Conservation (phyloP, 2,329 filamentous ascomycete genomes). For the Tolypocladium tundrense region DNA sequence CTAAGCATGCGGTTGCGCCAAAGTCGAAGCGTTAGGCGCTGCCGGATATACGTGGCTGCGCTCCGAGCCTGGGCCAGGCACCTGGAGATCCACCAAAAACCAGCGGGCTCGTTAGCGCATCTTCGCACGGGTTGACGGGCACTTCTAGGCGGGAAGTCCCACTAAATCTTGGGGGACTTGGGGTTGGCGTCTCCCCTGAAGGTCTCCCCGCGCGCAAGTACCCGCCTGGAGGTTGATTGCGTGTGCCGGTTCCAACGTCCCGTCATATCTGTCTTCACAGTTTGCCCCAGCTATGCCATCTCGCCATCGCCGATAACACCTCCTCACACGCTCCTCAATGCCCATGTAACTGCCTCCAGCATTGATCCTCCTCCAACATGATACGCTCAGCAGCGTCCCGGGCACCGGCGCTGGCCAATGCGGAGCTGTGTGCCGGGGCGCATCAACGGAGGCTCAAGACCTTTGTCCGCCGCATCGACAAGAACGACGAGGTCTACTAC, state of each 20-base stretch:
- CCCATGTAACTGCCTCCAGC: neutral
- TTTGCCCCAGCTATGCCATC: neutral
- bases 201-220: neutral
- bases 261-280: neutral
- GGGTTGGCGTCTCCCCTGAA: neutral
- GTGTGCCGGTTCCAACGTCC: neutral
- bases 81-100: neutral
- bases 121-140: neutral
- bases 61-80: neutral
- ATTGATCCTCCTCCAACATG: conserved; percentile 3
- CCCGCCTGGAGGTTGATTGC: neutral
- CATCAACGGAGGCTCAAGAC: conserved; percentile 9
- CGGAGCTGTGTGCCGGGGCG: neutral
- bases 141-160: conserved; percentile 1
- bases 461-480: conserved; percentile 13
- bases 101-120: neutral
- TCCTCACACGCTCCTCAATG: neutral
- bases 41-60: conserved; percentile 6
- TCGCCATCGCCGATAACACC: neutral
- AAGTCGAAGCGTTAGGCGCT: neutral
- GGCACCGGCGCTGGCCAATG: conserved; percentile 4
- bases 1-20: neutral
- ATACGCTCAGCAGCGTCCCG: conserved; percentile 6
- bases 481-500: conserved; percentile 16
- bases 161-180: conserved; percentile 1